phyloP scores from a whole-genome alignment of 2,329 filamentous ascomycete genomes.

The Clonostachys solani region DNA sequence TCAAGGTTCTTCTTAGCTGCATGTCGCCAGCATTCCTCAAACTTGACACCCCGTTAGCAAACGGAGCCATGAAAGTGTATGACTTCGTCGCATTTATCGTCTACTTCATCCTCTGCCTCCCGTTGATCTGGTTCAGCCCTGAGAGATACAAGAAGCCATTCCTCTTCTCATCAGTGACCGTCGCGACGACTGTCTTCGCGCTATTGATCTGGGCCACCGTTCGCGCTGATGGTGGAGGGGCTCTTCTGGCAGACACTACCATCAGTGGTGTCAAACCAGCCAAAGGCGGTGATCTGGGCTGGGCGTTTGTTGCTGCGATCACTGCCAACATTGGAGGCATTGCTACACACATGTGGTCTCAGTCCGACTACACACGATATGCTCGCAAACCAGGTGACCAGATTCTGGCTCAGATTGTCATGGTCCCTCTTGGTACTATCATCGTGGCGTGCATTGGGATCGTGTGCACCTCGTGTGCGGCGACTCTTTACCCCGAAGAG shows the following conservation, averaged over 20 bases:
- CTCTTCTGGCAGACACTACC: slow-evolving; percentile 10
- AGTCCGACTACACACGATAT: slow-evolving; percentile 22
- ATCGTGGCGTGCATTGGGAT: slow-evolving; percentile 18
- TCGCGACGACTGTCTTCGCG: slow-evolving; percentile 19
- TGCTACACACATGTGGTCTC: slow-evolving; percentile 17
- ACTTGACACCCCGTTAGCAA: too few relatives aligned
- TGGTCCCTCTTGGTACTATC: slow-evolving; percentile 11
- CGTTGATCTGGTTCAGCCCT: slow-evolving; percentile 16
- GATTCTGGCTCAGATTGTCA: slow-evolving; percentile 15
- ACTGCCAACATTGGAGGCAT: slow-evolving; percentile 20
- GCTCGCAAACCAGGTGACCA: slow-evolving; percentile 18
- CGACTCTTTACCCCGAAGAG: slow-evolving; percentile 12
- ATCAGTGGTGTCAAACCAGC: slow-evolving; percentile 10
- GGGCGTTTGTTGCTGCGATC: slow-evolving; percentile 18
- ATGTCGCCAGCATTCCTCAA: slow-evolving; percentile 12
- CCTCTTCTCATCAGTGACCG: slow-evolving; percentile 11
- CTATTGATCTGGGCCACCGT: slow-evolving; percentile 19
- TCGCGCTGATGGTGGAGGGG: slow-evolving; percentile 14
- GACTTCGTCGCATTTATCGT: slow-evolving; percentile 14
- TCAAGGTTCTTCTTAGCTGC: slow-evolving; percentile 11
- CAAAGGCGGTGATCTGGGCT: slow-evolving; percentile 9
- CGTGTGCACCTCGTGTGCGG: slow-evolving; percentile 19
- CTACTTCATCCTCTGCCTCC: slow-evolving; percentile 14
- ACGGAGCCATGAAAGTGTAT: neutral
- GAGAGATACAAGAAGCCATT: slow-evolving; percentile 16